Base-by-base conservation (phyloP, 2,329 filamentous ascomycete species). In the Tolypocladium cylindrosporum region DNA sequence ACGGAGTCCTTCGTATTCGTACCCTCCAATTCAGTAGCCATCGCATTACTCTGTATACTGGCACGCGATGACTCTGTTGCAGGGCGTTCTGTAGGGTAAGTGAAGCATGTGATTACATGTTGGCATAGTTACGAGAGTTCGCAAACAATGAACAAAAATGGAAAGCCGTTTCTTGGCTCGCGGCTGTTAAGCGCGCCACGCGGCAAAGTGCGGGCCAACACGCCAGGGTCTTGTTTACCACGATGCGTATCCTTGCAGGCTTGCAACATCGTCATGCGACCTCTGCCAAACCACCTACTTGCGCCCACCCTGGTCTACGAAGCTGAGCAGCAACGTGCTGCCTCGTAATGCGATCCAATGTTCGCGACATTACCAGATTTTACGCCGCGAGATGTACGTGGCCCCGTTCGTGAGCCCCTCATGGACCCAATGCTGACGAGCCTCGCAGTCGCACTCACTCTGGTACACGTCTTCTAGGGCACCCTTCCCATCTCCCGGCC, bases 401-500 rank as follows among this genome's bases (percentile, higher is more conserved):
- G 1, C 27, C n/a, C n/a, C 34, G 11, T 19, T 36, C 14, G 31
- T 3, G 14, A 13, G 24, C 24, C 19, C 24, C 8, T 16, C 37
- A 9, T 21, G 8, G 19, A 42, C 5, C 19, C 45, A 31, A 45
- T 55, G 53, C 55, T 60, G 54, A 59, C 24, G 21, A 42, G 11
- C 3, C 19, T 16, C n/a, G 42, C 64, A 90, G 88, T 86, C 86
- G 41, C 85, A 90, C 70, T 81, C 84, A 56, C 79, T 90, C 59
- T 91, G 88, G 88, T 90, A 90, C 70, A 83, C 82, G 40, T 85
- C 86, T 14, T 80, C 85, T 7, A 80, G 84, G 55, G 77, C 75
- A 67, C 80, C 79, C 21, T 67, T 69, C 55, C 66, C 68, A 60
- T 68, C 72, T 55, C 61, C 67, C 61, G 62, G 72, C 58, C 66